Evolutionary conservation across 768 basidiomycete genomes (phyloP), one percentile per base, ranked within the genome.

Genomic region (Trametopsis cervina): DNA sequence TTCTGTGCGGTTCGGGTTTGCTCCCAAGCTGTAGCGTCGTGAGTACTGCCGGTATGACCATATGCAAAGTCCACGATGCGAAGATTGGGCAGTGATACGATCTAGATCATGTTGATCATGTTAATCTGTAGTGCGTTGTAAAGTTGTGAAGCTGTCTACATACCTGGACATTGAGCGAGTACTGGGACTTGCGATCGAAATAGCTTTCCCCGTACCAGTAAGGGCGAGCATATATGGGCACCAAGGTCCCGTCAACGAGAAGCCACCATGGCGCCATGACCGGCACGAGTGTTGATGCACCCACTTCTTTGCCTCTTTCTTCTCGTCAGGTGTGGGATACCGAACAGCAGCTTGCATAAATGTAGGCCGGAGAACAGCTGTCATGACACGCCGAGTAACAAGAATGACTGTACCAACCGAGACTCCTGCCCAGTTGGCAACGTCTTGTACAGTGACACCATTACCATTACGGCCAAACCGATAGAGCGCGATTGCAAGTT

Each of bases 401-500:
- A 58, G 43, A 3, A 49, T 21, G 10, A 70, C 63, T 4, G 64
- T 65, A 0, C 70, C 69, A 33, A 60, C 58, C 0, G 59, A 59
- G 25, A 60, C 15, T 0, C 73, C 71, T 9, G 70, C 60, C 72
- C 70, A 73, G 11, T 59, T 49, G 1, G 66, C 64, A 6, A 73
- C 64, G n/a, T 58, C 40, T 24, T 61, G 51, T 4, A 66, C 33
- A 11, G 57, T 47, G 1, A 64, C 61, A 15, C 63, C 67, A 66
- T 69, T 74, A 21, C 72, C 69, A 52, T 59, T 57, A 46, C 66
- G 66, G 2, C 70, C 69, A 56, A 72, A 70, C 0, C 63, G 56
- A 40, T 62, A 71, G 6, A 74, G 66, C 9, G 63, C 45, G 20
- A 74, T 65, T 0, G 68, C 69, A 10, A 74, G 50, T 44, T 74